phyloP scores from a whole-genome alignment of 768 basidiomycete genomes.

The Neoboletus magnificus region DNA sequence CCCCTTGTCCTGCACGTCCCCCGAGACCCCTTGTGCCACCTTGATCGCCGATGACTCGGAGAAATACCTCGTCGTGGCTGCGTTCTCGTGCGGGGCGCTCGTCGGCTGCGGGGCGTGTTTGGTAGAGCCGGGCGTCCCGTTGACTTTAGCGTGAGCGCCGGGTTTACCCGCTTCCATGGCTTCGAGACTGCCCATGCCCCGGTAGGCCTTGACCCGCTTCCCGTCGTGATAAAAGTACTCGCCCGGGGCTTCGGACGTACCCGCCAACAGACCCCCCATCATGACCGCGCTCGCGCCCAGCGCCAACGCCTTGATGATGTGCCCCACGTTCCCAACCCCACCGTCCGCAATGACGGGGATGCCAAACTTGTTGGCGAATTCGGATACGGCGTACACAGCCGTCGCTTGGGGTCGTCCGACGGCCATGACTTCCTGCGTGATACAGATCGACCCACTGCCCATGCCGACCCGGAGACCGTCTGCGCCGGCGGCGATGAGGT shows the following conservation, averaged over 20 bases:
- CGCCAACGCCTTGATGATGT: conserved; percentile 94
- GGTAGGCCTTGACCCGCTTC: conserved; percentile 97
- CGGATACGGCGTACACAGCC: conserved; percentile 94
- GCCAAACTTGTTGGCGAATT: conserved; percentile 91
- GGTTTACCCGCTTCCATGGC: conserved; percentile 83
- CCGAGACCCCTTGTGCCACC: conserved; percentile 95
- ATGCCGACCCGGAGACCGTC: conserved; percentile 96
- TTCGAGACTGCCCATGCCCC: conserved; percentile 96
- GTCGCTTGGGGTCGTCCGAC: conserved; percentile 97
- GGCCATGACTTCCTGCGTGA: conserved; percentile 99
- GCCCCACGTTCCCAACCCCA: conserved; percentile 92
- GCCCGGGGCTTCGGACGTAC: conserved; percentile 95
- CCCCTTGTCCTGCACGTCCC: conserved; percentile 97
- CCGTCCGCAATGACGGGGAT: conserved; percentile 97
- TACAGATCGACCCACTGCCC: conserved; percentile 98
- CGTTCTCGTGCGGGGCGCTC: conserved; percentile 68
- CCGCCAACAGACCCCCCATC: conserved; percentile 97
- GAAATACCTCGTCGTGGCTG: conserved; percentile 82
- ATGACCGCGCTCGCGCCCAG: conserved; percentile 95
- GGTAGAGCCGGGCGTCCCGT: conserved; percentile 28
- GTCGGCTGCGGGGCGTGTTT: conserved; percentile 52
- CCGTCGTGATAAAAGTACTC: conserved; percentile 99
- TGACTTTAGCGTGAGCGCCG: conserved; percentile 17
- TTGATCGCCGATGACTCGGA: conserved; percentile 72
- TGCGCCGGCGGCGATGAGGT: conserved; percentile 89